Conservation (phyloP, 1,284 basidiomycete species). For the Cutaneotrichosporon cavernicola region DNA sequence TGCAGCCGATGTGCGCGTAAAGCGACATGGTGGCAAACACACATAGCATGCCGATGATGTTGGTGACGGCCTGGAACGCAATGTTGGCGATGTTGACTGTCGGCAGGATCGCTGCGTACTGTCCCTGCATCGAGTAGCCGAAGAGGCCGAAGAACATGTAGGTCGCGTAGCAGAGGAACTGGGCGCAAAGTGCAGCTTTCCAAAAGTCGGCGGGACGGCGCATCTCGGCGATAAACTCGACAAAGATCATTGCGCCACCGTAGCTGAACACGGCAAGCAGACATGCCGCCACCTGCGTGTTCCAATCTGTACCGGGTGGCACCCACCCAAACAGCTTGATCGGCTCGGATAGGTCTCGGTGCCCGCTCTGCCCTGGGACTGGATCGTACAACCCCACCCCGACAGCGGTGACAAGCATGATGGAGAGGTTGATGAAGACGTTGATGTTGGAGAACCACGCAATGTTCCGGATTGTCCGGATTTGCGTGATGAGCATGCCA, state of each 20-base stretch:
- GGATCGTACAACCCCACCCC: conserved; percentile 37
- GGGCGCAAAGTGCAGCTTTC: conserved; percentile 64
- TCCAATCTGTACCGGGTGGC: conserved; percentile 48
- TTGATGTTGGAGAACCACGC: conserved; percentile 19
- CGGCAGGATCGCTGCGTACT: conserved; percentile 60
- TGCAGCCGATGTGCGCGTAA: conserved; percentile 61
- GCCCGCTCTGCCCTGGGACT: conserved; percentile 55
- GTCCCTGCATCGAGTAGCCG: conserved; percentile 63
- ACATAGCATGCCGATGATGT: conserved; percentile 52
- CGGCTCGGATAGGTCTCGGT: conserved; percentile 47
- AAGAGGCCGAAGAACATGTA: conserved; percentile 55
- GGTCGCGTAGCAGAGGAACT: conserved; percentile 59
- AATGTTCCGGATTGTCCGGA: conserved; percentile 20
- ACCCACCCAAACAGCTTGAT: conserved; percentile 57
- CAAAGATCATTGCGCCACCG: conserved; percentile 59
- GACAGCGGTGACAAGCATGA: conserved; percentile 18
- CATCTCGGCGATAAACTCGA: conserved; percentile 70
- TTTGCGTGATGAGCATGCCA: conserved; percentile 19
- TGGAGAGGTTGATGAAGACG: conserved; percentile 16
- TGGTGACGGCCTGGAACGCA: conserved; percentile 55
- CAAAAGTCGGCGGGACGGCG: conserved; percentile 70
- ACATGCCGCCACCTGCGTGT: conserved; percentile 54
- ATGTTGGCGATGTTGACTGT: conserved; percentile 62
- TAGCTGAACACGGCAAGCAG: conserved; percentile 62
- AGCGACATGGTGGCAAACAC: conserved; percentile 60